Evolutionary conservation across 768 basidiomycete genomes (phyloP).

Genomic region (Pulveroboletus sp.): DNA sequence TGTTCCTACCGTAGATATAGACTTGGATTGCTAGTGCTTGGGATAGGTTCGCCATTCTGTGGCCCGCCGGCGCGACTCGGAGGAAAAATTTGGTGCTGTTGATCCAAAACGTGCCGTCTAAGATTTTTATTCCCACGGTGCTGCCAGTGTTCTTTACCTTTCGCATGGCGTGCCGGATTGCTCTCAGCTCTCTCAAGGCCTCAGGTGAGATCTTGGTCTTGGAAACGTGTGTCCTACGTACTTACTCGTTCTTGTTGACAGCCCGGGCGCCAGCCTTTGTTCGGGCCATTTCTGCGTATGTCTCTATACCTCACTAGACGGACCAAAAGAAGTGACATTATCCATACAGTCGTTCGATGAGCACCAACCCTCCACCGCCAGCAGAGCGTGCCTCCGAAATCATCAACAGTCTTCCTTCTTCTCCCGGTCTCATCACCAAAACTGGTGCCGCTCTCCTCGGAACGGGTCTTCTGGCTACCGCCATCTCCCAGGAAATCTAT

Average conservation of each 20-base stretch:
- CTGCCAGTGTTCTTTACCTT: conserved; percentile 6
- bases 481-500: conserved; percentile 96
- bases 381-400: conserved; percentile 86
- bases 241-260: conserved; percentile 28
- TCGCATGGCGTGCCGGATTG: conserved; percentile 69
- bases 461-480: conserved; percentile 82
- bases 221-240: too few species aligned
- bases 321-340: conserved; percentile 6
- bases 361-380: conserved; percentile 66
- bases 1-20: too few species aligned
- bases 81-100: too few species aligned
- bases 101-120: too few species aligned
- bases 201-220: conserved; percentile 44
- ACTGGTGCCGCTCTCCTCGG: conserved; percentile 90
- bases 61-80: too few species aligned
- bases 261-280: conserved; percentile 50
- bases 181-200: conserved; percentile 57
- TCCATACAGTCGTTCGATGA: conserved; percentile 57
- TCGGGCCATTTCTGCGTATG: conserved; percentile 47
- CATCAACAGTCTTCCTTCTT: conserved; percentile 82
- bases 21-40: too few species aligned
- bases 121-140: conserved; percentile 31
- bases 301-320: conserved; percentile 11
- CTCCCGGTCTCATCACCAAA: conserved; percentile 88
- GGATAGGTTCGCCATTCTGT: too few species aligned